Base-by-base conservation (phyloP, 2,329 filamentous ascomycete species). In the Penicillium sp. region DNA sequence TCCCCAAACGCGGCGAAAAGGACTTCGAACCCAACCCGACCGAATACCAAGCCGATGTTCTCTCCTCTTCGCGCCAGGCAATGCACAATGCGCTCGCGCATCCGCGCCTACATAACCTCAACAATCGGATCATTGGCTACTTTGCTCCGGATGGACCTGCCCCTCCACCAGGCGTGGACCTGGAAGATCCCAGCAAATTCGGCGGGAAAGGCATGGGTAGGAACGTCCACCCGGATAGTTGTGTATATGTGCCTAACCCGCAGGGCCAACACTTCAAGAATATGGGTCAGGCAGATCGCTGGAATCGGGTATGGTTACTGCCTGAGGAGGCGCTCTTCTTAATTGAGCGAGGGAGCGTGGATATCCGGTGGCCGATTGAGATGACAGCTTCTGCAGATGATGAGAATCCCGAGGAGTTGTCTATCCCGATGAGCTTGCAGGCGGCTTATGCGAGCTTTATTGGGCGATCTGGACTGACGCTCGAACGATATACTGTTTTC, bases 21-120 rank as follows among this genome's bases (percentile, higher is more conserved):
- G 94, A 99, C 75, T 99, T 97, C 70, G 94, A 97, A 75, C 87
- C 89, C 23, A 91, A 97, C 73, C 89, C 90, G 41, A 97, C 94
- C 2, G 83, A 84, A 26, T 84, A 89, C 26, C 94, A 99, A 73
- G 85, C 87, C 59, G 81, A 83, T 50, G 84, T 87, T 7, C 85
- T 99, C 45, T 88, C 91, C 65, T 84, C 89, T 40, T 96, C 91
- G 56, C 86, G 93, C 48, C 80, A 83, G 61, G 93, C 92, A 17
- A 94, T 99, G 88, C 89, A 96, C 72, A 86, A 91, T 62, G 92
- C 93, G 2, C 80, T 97, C 49, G 82, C 85, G 45, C 88, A 88
- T 69, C 88, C 89, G 42, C 84, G 93, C 43, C 78, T 88, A 23
- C 91, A 96, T 68, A 76, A 80, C n/a, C 78, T 82, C 4, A 88